A percentile compares a stretch with the other conserved stretches of the same genome.
Conservation (phyloP, 2,329 filamentous ascomycete genomes). For the Alternaria arbusti region DNA sequence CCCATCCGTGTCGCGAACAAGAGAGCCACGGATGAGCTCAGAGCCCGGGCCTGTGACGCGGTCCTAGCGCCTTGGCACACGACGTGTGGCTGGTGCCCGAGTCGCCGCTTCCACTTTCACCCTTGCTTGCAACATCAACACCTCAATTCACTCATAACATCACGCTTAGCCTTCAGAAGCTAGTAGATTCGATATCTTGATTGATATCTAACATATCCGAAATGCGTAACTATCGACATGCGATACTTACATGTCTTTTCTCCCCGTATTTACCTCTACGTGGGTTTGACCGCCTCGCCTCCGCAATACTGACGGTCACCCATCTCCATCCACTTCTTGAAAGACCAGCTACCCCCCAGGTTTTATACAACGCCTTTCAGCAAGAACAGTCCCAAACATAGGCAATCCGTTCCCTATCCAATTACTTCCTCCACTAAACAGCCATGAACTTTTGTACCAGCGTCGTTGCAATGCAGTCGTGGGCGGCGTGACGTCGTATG, state of each 20-base stretch:
- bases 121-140: neutral
- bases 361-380: constrained; percentile 2
- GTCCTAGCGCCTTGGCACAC: constrained; percentile 18
- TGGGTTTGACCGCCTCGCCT: neutral
- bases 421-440: constrained; percentile 23
- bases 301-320: neutral
- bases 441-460: constrained; percentile 13
- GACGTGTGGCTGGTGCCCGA: constrained; percentile 3
- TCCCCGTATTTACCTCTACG: neutral
- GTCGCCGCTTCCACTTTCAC: neutral
- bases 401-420: neutral
- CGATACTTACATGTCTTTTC: constrained; percentile 13
- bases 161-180: neutral
- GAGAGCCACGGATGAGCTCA: constrained; percentile 10
- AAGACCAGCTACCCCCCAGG: neutral
- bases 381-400: constrained; percentile 7
- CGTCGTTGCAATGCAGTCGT: constrained; percentile 32
- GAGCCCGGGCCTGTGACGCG: constrained; percentile 16
- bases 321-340: neutral
- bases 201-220: constrained; percentile 21
- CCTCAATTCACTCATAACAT: neutral
- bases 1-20: constrained; percentile 22
- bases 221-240: constrained; percentile 15
- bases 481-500: constrained; percentile 33
- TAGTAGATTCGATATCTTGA: neutral